phyloP scores from a whole-genome alignment of 176 grass and related monocot species.

The Oryza brachyantha region DNA sequence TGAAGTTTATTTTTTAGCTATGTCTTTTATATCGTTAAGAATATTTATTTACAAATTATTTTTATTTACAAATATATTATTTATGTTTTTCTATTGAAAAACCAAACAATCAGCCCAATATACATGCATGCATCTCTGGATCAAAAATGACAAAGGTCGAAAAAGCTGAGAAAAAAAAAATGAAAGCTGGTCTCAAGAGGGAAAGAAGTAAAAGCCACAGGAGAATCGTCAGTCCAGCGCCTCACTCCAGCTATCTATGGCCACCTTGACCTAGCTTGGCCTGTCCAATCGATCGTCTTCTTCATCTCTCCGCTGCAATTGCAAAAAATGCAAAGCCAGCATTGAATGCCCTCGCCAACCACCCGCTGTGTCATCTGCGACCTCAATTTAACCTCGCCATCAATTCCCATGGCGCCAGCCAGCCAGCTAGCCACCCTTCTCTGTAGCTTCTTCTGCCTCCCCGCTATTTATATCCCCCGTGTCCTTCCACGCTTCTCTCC shows the following conservation, averaged over 20 bases:
- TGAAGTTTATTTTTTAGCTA: too few species aligned
- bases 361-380: conserved; percentile 35
- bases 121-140: not conserved
- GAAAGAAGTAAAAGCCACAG: not conserved
- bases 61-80: too few species aligned
- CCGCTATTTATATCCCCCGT: conserved; percentile 36
- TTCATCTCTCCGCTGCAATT: too few species aligned
- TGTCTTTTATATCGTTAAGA: too few species aligned
- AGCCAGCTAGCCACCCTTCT: not conserved
- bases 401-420: conserved; percentile 39
- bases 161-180: not conserved
- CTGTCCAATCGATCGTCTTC: too few species aligned
- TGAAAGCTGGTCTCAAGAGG: not conserved
- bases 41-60: too few species aligned
- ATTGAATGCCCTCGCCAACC: conserved; percentile 45
- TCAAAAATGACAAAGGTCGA: not conserved
- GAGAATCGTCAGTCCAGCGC: not conserved
- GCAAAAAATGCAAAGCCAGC: not conserved
- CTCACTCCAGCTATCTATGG: not conserved
- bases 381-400: conserved; percentile 44
- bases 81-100: too few species aligned
- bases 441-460: not conserved
- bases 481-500: not conserved
- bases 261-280: too few species aligned
- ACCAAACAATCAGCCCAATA: too few species aligned